Conservation (phyloP, 164 flowering plant species). For the Dillenia turbinata region DNA sequence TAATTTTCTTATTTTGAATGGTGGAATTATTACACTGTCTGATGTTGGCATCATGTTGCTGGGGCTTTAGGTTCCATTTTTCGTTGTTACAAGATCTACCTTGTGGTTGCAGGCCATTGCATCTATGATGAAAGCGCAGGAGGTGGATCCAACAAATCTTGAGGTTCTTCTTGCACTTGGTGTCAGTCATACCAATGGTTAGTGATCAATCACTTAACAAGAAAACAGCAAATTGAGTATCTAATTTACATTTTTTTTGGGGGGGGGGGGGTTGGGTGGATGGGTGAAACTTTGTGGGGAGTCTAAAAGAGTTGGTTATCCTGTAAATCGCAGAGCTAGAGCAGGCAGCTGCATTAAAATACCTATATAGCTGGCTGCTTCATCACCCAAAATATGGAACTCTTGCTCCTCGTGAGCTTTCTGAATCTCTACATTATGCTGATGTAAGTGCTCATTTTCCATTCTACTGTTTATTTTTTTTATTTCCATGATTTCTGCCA, state of each 20-base stretch:
- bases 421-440: constrained; percentile 68
- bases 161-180: constrained; percentile 99
- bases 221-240: not conserved
- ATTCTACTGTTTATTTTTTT: not conserved
- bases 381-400: constrained; percentile 83
- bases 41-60: too few relatives aligned
- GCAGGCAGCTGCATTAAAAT: constrained; percentile 85
- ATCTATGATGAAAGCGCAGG: constrained; percentile 95
- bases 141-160: constrained; percentile 84
- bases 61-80: not conserved
- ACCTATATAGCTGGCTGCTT: constrained; percentile 82
- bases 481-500: not conserved
- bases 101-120: constrained; percentile 82
- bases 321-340: constrained; percentile 71
- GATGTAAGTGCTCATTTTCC: constrained; percentile 58
- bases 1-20: too few relatives aligned
- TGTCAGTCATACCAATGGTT: constrained; percentile 99
- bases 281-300: not conserved
- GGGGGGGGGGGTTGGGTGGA: constrained; percentile 2
- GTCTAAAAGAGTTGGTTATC: not conserved
- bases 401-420: constrained; percentile 51
- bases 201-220: constrained; percentile 18
- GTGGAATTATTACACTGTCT: too few relatives aligned
- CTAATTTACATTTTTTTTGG: not conserved
- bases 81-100: not conserved